Conservation (phyloP, 345 rosid species). For the Theobroma cacao region DNA sequence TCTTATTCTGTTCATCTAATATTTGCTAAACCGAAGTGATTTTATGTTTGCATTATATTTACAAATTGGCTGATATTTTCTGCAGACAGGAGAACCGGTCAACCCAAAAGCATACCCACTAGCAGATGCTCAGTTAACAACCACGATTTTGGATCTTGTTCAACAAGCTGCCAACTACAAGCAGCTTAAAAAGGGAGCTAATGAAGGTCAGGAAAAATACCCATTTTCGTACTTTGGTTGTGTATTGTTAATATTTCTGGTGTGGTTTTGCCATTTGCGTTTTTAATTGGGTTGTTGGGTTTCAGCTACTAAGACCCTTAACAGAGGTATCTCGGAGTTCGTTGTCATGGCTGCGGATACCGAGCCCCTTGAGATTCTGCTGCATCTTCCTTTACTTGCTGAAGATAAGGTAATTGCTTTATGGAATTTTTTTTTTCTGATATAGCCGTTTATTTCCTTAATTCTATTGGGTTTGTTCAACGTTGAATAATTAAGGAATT, state of each 20-base stretch:
- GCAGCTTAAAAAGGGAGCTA: constrained; percentile 98
- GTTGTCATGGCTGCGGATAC: constrained; percentile 82
- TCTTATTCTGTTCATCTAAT: not conserved
- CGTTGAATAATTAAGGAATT: not conserved
- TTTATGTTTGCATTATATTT: not conserved
- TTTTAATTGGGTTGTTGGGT: not conserved
- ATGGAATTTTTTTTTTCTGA: not conserved
- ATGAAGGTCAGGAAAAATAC: constrained; percentile 54
- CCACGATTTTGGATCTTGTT: constrained; percentile 84
- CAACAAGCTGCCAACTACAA: constrained; percentile 96
- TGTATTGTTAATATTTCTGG: not conserved
- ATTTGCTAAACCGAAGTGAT: not conserved
- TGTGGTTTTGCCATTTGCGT: not conserved
- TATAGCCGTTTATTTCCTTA: not conserved
- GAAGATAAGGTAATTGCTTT: constrained; percentile 59
- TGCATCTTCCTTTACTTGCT: constrained; percentile 77
- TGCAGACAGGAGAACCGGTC: constrained; percentile 67
- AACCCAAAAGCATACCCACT: constrained; percentile 93
- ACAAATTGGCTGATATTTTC: not conserved
- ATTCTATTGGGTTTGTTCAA: not conserved
- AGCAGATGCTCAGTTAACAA: constrained; percentile 70
- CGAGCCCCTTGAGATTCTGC: constrained; percentile 86
- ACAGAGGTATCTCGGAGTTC: constrained; percentile 94
- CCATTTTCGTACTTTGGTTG: not conserved
- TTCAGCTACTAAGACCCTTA: constrained; percentile 91